Evolutionary conservation across 1,284 basidiomycete genomes (phyloP), one percentile per base, ranked within the genome.

Genomic region (Apiotrichum gracile): DNA sequence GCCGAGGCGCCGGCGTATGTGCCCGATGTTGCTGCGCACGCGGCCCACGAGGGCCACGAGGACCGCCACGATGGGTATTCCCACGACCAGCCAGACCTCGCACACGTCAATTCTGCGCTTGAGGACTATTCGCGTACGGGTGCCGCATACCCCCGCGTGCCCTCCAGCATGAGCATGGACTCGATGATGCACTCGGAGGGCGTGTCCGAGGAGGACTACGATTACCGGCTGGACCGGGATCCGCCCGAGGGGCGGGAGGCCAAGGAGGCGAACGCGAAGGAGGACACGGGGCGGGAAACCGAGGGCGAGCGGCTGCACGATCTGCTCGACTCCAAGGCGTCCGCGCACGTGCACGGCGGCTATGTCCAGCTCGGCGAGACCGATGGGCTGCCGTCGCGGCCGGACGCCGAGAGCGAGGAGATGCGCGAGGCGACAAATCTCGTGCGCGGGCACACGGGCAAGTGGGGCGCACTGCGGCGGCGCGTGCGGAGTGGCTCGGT

Each of bases 351-450:
- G 3, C 42, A 55, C 21, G 61, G 59, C 26, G 70, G 72, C 21
- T 76, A 69, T 49, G 73, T 78, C 45, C 73, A 71, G 27, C 70
- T 73, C 1, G 72, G 72, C 25, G 77, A 78, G 61, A 72, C 68
- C 37, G 77, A 77, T 51, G 77, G 77, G 2, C 54, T 78, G 42
- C 77, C 77, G 0, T 67, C 64, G 16, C 51, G 72, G 5, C 63
- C 66, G 9, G 55, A 56, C 52, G 57, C 55, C 0, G 57, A 63
- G 21, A 47, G 58, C 9, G 51, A 54, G 27, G 61, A 63, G 39
- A 42, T 55, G 9, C 60, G 65, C 13, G 61, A 63, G 4, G 77
- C 77, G 0, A 65, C 57, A 40, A 64, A 68, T 26, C 65, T 78
- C 24, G 76, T 78, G 26, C 62, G 74, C 27, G 67, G 65, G 1